Conservation (phyloP, 148 eudicot species). For the Pouteria glomerata region DNA sequence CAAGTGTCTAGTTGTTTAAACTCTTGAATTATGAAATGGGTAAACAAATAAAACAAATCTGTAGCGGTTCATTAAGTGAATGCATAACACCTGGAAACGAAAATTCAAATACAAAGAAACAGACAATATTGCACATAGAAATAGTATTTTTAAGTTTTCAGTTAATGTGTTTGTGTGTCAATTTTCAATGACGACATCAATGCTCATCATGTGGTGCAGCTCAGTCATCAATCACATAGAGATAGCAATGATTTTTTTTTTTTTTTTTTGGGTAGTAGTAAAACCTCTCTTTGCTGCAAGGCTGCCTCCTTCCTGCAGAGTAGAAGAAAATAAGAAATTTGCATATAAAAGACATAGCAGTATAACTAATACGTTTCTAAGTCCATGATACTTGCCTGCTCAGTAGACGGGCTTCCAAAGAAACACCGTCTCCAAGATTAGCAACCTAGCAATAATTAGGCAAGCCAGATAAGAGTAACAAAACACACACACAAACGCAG, state of each 20-base stretch:
- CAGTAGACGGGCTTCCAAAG: conserved; percentile 86
- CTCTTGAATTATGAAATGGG: not conserved
- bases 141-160: no score
- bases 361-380: not conserved
- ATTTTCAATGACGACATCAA: not conserved
- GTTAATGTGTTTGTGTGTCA: not conserved
- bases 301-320: conserved; percentile 77
- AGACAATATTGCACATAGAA: not conserved
- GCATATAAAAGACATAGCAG: conserved; percentile 15
- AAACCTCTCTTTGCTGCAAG: conserved; percentile 89
- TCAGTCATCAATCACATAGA: conserved; percentile 1
- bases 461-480: not conserved
- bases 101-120: not conserved
- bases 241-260: no score
- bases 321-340: conserved; percentile 18
- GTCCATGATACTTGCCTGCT: conserved; percentile 56
- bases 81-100: not conserved
- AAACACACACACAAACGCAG: not conserved
- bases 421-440: conserved; percentile 84
- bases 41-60: not conserved
- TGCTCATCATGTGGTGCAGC: not conserved
- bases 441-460: conserved; percentile 50
- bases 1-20: no score
- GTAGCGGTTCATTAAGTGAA: not conserved
- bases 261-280: no score